Evolutionary conservation across 192 early-diverging fungal genomes (phyloP), one percentile per base, ranked within the genome.

Genomic region (Bifiguratus adelaidae): DNA sequence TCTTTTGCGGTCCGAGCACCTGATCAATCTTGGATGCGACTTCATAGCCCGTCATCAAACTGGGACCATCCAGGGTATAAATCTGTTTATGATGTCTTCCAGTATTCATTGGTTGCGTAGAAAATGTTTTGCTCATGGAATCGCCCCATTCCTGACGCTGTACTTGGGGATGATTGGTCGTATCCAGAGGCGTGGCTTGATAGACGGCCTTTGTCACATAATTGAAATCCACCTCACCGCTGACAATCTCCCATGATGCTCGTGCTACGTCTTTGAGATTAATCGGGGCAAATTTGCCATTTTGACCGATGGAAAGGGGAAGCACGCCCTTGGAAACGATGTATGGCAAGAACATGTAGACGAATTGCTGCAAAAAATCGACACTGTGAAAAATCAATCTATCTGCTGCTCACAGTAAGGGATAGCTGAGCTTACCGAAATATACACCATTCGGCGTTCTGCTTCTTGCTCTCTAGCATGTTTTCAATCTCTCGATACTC

Each of bases 211-310:
- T n/a, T n/a, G n/a, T n/a, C n/a, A n/a, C n/a, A 15, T 40, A 15
- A 12, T 40, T n/a, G 37, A 40, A 12, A 15, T 15, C 16, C 5
- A 40, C n/a, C 37, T 21, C 16, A 12, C 37, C 6, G 12, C 4
- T 7, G 22, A 37, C 49, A 26, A 41, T 20, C 8, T 29, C 38
- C 5, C 30, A 2, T n/a, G 36, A 2, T 7, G 49, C 49, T 13
- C 24, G 23, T 19, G 29, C 13, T 22, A 50, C 37, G 11, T 50
- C 49, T 4, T 26, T 40, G 35, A 50, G 23, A 37, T 23, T 50
- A 30, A 50, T 28, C 21, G 49, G 49, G n/a, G 49, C 37, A 28
- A 50, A 50, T 21, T 41, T 37, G 49, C 49, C 38, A 8, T 51
- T 24, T 15, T 30, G 35, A 20, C 38, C 38, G 19, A 26, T 27